Evolutionary conservation across 2,329 filamentous ascomycete species (phyloP).

Genomic region (Beauveria scarabaeidicola): DNA sequence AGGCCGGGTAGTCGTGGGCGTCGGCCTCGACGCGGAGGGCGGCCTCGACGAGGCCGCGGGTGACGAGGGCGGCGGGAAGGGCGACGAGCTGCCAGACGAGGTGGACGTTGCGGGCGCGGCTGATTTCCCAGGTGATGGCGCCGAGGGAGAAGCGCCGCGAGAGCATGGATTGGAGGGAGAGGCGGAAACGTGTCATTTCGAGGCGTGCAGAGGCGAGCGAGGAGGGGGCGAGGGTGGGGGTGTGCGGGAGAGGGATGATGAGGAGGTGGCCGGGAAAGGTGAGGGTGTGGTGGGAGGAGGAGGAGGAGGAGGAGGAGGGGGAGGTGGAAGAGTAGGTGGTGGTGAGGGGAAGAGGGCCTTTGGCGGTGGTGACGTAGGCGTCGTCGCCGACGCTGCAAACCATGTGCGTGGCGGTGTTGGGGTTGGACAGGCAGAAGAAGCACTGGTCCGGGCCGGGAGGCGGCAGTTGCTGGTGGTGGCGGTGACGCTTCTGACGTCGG

Average conservation of each 20-base stretch:
- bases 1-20: conserved; percentile 51
- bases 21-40: conserved; percentile 85
- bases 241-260: conserved; percentile 80
- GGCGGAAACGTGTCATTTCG: conserved; percentile 80
- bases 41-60: conserved; percentile 69
- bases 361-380: conserved; percentile 82
- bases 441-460: conserved; percentile 69
- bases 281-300: conserved; percentile 58
- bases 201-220: conserved; percentile 50
- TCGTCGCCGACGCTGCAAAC: conserved; percentile 84
- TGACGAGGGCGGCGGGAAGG: conserved; percentile 58
- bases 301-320: conserved; percentile 50
- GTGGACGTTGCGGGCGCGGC: conserved; percentile 71
- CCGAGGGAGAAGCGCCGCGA: conserved; percentile 54
- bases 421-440: conserved; percentile 93
- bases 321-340: conserved; percentile 57
- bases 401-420: conserved; percentile 75
- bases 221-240: conserved; percentile 59
- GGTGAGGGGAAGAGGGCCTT: conserved; percentile 71
- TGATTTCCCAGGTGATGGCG: conserved; percentile 88
- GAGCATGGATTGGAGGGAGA: conserved; percentile 72
- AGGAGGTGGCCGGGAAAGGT: conserved; percentile 78
- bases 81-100: conserved; percentile 92
- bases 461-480: conserved; percentile 39
- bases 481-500: conserved; percentile 36